phyloP scores from a whole-genome alignment of 148 eudicot genomes.

The Dysphania ambrosioides region DNA sequence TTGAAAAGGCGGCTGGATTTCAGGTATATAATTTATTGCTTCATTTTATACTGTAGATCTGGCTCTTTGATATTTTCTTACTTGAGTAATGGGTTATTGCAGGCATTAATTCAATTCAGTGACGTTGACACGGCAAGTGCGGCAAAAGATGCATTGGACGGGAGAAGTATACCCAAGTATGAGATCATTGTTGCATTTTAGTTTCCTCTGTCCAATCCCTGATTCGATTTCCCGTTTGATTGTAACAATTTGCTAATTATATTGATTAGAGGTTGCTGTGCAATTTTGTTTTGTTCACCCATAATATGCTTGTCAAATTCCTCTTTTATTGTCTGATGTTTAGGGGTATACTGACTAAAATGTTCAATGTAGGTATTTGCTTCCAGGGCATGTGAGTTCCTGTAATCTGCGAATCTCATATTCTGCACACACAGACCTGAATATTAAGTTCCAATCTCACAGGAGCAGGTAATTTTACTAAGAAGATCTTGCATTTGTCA shows the following conservation, averaged over 20 bases:
- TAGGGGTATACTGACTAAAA: slow-evolving; percentile 2
- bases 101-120: slow-evolving; percentile 73
- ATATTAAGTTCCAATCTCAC: slow-evolving; percentile 77
- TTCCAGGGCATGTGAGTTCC: slow-evolving; percentile 60
- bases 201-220: neutral
- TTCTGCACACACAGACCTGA: slow-evolving; percentile 83
- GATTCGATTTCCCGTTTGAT: neutral
- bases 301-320: neutral
- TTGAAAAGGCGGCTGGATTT: slow-evolving; percentile 89
- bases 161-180: slow-evolving; percentile 79
- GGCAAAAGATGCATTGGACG: slow-evolving; percentile 71
- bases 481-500: neutral
- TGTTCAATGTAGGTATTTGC: slow-evolving; percentile 53
- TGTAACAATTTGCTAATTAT: neutral
- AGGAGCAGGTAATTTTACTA: slow-evolving; percentile 63
- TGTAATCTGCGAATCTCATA: slow-evolving; percentile 65
- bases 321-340: neutral
- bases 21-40: slow-evolving; percentile 44
- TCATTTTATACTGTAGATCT: neutral
- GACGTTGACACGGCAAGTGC: slow-evolving; percentile 69
- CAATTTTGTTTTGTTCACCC: neutral
- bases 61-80: neutral
- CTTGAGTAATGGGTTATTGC: slow-evolving; percentile 14
- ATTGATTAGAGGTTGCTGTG: neutral
- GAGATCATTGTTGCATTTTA: neutral